Base-by-base conservation (phyloP, 306 rosid species). In the Mimosa bimucronata region DNA sequence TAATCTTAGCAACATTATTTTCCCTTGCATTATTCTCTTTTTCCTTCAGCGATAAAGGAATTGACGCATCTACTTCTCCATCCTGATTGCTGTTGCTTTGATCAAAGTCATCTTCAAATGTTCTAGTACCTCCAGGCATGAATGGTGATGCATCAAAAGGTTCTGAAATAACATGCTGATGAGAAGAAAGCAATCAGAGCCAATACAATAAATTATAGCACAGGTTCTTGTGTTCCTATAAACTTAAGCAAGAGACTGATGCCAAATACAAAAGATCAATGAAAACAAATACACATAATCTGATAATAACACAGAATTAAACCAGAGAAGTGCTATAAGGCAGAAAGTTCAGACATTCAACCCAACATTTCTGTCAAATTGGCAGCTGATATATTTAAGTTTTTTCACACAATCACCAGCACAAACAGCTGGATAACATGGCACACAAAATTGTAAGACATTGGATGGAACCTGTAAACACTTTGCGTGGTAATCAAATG, bases 111-210 rank as follows among this genome's bases (percentile, higher is more conserved):
- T 95, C 92, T 44, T 90, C 98, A 86, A 90, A 85, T 66, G 67
- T 80, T 89, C 88, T 84, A 64, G 83, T 62, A 28, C 87, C 93
- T 78, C 92, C 91, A 34, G 97, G 97, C 80, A 95, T 86, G 78
- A 95, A 95, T 66, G 97, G 95, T 1, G 98, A 95, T 41, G 97
- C 97, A 83, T 92, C 98, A 80, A 91, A 95, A 53, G 97, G 90
- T 82, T 95, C 97, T 69, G 98, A 83, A 41, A 90, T 90, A 76
- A 87, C 97, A 79, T 95, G 96, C 98, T 95, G 92, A 76, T 42
- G 64, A 77, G 69, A 53, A 69, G 72, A 79, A 75, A 88, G 62
- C 74, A 67, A 75, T 82, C 74, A 29, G 83, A 60, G 80, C 70
- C 46, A 81, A 77, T 46, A 84, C 62, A 79, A 26, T 66, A 53